Conservation (phyloP, 495 filamentous ascomycete genomes). For the Xylaria curta region DNA sequence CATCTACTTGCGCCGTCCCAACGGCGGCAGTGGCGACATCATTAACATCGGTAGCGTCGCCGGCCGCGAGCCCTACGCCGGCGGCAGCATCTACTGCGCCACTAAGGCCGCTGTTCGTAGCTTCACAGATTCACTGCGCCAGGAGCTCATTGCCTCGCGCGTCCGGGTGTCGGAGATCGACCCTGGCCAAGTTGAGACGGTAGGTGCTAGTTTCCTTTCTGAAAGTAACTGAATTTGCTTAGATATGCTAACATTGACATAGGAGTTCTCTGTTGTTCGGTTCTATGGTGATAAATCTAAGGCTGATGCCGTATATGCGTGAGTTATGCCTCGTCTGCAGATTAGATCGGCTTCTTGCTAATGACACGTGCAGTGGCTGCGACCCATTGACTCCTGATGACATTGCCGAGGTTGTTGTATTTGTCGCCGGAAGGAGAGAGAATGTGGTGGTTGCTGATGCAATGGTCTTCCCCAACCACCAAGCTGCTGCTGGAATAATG, state of each 20-base stretch:
- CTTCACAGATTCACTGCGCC: slow-evolving; percentile 88
- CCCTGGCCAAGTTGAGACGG: slow-evolving; percentile 96
- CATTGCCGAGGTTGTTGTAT: slow-evolving; percentile 94
- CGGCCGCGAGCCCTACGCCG: slow-evolving; percentile 86
- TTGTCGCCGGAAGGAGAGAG: slow-evolving; percentile 84
- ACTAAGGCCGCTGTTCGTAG: slow-evolving; percentile 90
- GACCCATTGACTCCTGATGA: slow-evolving; percentile 96
- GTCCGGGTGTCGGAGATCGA: slow-evolving; percentile 93
- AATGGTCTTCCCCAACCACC: slow-evolving; percentile 86
- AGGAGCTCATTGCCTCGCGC: slow-evolving; percentile 84
- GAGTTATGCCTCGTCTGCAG: slow-evolving; percentile 46
- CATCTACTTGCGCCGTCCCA: slow-evolving; percentile 78
- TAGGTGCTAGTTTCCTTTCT: slow-evolving; percentile 43
- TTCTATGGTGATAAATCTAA: slow-evolving; percentile 92
- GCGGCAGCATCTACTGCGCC: slow-evolving; percentile 95
- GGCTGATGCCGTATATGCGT: slow-evolving; percentile 96
- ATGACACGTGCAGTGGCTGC: slow-evolving; percentile 63
- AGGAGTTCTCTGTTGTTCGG: slow-evolving; percentile 93
- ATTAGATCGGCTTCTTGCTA: slow-evolving; percentile 17
- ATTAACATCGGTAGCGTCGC: slow-evolving; percentile 98
- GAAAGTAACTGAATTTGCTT: neutral
- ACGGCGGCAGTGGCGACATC: slow-evolving; percentile 88
- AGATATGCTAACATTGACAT: slow-evolving; percentile 12
- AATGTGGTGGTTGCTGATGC: slow-evolving; percentile 96
- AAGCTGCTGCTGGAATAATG: slow-evolving; percentile 47